A percentile compares a stretch with the other conserved stretches of the same genome.
phyloP scores from a whole-genome alignment of 371 early-diverging fungal species.

The Funneliformis caledonium region DNA sequence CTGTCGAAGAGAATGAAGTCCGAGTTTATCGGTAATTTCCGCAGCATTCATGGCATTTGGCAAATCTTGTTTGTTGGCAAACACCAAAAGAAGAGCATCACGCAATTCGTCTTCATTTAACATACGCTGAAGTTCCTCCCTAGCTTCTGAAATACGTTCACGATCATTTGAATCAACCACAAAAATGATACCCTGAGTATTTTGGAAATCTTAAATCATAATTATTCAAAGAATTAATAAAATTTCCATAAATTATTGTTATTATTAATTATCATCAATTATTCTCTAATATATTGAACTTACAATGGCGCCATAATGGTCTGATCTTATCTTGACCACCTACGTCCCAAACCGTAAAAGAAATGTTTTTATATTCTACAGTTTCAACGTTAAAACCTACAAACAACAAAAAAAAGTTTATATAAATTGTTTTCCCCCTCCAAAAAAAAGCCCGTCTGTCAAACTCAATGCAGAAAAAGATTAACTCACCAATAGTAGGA shows the following conservation, averaged over 20 bases:
- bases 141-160: conserved; percentile 88
- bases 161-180: conserved; percentile 95
- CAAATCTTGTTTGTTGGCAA: conserved; percentile 94
- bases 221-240: not conserved
- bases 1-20: conserved; percentile 78
- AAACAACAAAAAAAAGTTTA: conserved; percentile 3
- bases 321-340: conserved; percentile 98
- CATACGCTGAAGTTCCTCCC: conserved; percentile 87
- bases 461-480: not conserved
- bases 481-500: conserved; percentile 87
- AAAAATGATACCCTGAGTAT: conserved; percentile 93
- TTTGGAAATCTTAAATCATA: conserved; percentile 70
- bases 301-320: conserved; percentile 88
- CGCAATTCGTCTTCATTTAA: conserved; percentile 88
- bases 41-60: conserved; percentile 86
- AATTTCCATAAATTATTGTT: not conserved
- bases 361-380: conserved; percentile 96
- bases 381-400: conserved; percentile 98
- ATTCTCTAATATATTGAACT: conserved; percentile 39
- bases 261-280: not conserved
- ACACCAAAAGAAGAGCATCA: conserved; percentile 81
- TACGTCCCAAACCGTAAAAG: conserved; percentile 97
- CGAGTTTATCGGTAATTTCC: conserved; percentile 86
- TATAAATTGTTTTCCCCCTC: not conserved
- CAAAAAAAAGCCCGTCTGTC: not conserved